Percentiles rank a stretch among this genome's conserved stretches.
phyloP scores from a whole-genome alignment of 225 moss, liverwort and hornwort genomes.

The Pseudisothecium myosuroides region DNA sequence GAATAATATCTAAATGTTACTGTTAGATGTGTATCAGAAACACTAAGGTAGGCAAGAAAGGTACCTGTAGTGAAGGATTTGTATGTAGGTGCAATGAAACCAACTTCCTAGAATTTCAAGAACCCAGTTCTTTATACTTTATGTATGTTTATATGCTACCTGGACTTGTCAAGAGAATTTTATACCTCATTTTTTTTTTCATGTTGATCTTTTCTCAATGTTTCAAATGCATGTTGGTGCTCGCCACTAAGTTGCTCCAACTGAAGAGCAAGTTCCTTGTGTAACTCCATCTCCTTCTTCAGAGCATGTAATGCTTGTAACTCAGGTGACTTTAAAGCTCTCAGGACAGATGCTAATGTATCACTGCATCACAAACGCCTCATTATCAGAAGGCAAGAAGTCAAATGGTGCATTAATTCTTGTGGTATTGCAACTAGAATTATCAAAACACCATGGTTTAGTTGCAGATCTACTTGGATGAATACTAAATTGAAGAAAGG shows the following conservation, averaged over 20 bases:
- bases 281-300: background rate
- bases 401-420: background rate
- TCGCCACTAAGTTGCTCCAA: too few relatives aligned
- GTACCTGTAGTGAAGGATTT: too few relatives aligned
- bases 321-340: too few relatives aligned
- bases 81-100: too few relatives aligned
- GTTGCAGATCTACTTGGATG: background rate
- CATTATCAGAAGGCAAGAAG: too few relatives aligned
- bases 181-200: background rate
- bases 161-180: background rate
- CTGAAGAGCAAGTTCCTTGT: background rate
- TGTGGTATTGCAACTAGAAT: background rate
- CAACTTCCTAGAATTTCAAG: too few relatives aligned
- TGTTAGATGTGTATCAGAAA: background rate
- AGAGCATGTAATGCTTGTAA: background rate
- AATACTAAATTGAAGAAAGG: background rate
- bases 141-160: background rate
- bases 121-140: background rate
- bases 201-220: too few relatives aligned
- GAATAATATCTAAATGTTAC: too few relatives aligned
- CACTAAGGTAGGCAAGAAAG: too few relatives aligned
- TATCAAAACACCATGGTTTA: background rate
- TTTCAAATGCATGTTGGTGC: too few relatives aligned
- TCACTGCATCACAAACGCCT: background rate
- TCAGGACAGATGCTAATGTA: background rate